Base-by-base conservation (phyloP, 2,329 filamentous ascomycete species). In the Monosporascus sp. region DNA sequence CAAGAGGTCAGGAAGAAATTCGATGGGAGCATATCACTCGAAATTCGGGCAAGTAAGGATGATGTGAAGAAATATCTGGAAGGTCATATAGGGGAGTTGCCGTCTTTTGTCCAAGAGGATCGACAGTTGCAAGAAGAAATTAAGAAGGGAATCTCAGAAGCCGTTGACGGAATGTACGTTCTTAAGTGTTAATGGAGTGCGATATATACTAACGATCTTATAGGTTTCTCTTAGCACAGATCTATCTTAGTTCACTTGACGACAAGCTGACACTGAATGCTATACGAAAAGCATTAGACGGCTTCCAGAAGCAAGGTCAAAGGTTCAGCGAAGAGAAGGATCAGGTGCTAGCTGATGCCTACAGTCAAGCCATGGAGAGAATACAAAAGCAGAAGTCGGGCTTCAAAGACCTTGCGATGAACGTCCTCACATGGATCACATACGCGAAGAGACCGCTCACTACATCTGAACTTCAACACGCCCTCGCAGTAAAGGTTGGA, bases 371-470 rank as follows among this genome's bases (percentile, higher is more conserved):
- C 0, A 72, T 79, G 60, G 38, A 70, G 1, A 60, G 76, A 11
- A 76, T 79, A 37, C 51, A 72, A 24, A 53, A 60, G 1, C 74
- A 79, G 49, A 8, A 57, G 0, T 2, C 49, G 1, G 68, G 64
- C 8, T 55, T 66, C 9, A 20, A 43, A n/a, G 50, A 63, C 0
- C 60, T 75, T 20, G 76, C 77, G 0, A 70, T 65, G 11, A 48
- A 68, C 20, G 64, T 67, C 1, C 52, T 78, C 0, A 61, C 63
- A 1, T 78, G 73, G 75, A 69, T 78, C 7, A 65, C 63, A 2
- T 73, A 54, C 35, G 65, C 72, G 1, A 66, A 58, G 40, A 64
- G 68, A 45, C 68, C 57, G 1, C 57, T 78, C 0, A 65, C 52
- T 1, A 60, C 55, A 1, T 0, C 11, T 1, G 73, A 77, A 50